Percentiles rank a stretch among this genome's conserved stretches.
Evolutionary conservation across 768 basidiomycete genomes (phyloP).

Genomic region (Boletus pseudopeckii): DNA sequence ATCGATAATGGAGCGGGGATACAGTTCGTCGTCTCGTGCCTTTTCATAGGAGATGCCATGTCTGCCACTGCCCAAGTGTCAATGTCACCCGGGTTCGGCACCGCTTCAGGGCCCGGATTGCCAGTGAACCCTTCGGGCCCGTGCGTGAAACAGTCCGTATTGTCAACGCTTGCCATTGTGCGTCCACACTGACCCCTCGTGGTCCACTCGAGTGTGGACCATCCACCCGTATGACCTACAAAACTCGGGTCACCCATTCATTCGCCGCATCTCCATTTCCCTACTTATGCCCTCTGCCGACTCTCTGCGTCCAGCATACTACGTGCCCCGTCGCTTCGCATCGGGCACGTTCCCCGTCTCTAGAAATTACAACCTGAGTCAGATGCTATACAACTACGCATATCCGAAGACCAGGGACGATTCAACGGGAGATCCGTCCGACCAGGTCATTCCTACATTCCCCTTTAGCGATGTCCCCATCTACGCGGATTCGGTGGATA

Average conservation of each 20-base stretch:
- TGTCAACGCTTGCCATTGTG: too few relatives aligned
- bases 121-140: conserved; percentile 2
- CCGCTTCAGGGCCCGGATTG: conserved; percentile 1
- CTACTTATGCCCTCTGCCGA: conserved; percentile 10
- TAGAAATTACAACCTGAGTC: conserved; percentile 22
- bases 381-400: conserved; percentile 27
- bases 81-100: background rate
- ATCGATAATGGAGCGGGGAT: too few relatives aligned
- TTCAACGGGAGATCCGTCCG: conserved; percentile 6
- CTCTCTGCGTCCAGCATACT: conserved; percentile 7
- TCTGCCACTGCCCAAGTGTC: background rate
- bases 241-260: background rate
- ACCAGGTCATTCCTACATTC: conserved; percentile 33
- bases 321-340: conserved; percentile 16
- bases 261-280: background rate
- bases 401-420: background rate
- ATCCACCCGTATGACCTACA: conserved; percentile 12
- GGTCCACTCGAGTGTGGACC: conserved; percentile 5
- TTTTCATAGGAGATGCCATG: too few relatives aligned
- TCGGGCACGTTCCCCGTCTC: conserved; percentile 31
- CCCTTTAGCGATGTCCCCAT: conserved; percentile 27
- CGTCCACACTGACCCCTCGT: background rate
- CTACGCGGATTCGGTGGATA: conserved; percentile 41
- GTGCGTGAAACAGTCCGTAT: background rate
- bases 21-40: too few relatives aligned